phyloP scores from a whole-genome alignment of 1,139 yeast species.

The Geotrichum reessii region DNA sequence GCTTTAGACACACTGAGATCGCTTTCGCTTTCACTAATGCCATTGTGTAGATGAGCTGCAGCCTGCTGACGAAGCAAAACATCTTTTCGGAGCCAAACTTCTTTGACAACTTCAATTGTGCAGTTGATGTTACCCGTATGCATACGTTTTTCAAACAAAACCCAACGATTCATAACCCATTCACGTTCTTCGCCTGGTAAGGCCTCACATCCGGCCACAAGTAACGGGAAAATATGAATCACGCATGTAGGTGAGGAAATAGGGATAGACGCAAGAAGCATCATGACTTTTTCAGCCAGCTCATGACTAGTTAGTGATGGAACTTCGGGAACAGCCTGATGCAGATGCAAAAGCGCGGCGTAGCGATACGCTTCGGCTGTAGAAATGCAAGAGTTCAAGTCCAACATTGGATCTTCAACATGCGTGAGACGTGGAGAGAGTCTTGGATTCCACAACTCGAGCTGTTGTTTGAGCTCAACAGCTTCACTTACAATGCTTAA shows the following conservation, averaged over 20 bases:
- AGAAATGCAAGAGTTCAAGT: conserved; percentile 54
- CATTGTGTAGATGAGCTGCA: background rate
- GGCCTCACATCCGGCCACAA: conserved; percentile 63
- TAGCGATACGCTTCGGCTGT: conserved; percentile 65
- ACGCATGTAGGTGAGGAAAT: conserved; percentile 51
- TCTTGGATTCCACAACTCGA: conserved; percentile 48
- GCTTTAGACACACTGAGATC: background rate
- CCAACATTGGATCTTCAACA: conserved; percentile 46
- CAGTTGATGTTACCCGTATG: conserved; percentile 64
- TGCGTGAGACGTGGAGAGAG: conserved; percentile 40
- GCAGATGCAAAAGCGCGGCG: conserved; percentile 53
- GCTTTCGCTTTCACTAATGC: background rate
- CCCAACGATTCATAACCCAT: conserved; percentile 61
- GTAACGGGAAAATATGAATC: conserved; percentile 57
- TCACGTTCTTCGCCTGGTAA: conserved; percentile 50
- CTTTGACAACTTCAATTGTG: conserved; percentile 62
- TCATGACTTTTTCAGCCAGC: conserved; percentile 54
- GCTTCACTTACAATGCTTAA: conserved; percentile 50
- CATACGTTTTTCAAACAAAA: conserved; percentile 46
- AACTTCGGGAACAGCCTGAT: conserved; percentile 65
- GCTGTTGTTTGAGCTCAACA: conserved; percentile 48
- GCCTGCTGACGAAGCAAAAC: conserved; percentile 24
- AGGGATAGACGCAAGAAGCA: conserved; percentile 58
- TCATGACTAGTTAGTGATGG: conserved; percentile 52
- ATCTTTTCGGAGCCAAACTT: conserved; percentile 62